Evolutionary conservation across 345 rosid genomes (phyloP), one percentile per base, ranked within the genome.

Genomic region (Noccaea caerulescens): DNA sequence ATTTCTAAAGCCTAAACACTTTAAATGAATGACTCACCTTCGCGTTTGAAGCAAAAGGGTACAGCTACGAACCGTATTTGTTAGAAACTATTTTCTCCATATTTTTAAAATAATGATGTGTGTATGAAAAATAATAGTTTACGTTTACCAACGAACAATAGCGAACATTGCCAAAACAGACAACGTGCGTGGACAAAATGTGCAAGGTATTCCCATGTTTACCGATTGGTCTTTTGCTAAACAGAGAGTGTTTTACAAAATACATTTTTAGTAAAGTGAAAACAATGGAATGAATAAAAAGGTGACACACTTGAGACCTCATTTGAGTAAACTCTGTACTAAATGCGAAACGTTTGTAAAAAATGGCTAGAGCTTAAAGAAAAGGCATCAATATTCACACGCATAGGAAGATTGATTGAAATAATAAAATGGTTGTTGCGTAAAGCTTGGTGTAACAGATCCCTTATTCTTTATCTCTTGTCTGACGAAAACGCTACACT

Each of bases 401-500:
- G 77, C 60, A 73, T 65, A 47, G 16, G 59, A 57, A 57, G 37
- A 47, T 66, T 58, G 37, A 47, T 66, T 58, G 72, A 34, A 39
- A 38, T 33, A 27, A 56, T 41, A 8, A 38, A 64, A 56, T 64
- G 16, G 36, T 30, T 5, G 32, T 72, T 46, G 77, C 77, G 64
- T 72, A 56, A 63, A 55, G 65, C 57, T 41, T 42, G 57, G 58
- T 64, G 65, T 34, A 72, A 18, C 44, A 14, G 43, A 72, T 72
- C 18, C 77, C 16, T 56, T 56, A 37, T 64, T 58, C 76, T 72
- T 72, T 57, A 5, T 41, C 60, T 66, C 14, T 37, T 16, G 54
- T 18, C 45, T 63, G 57, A 63, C 41, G 52, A 71, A 7, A 64
- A 57, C 30, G 7, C 18, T 33, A 41, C 39, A 50, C 37, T 23